phyloP scores from a whole-genome alignment of 345 rosid species.

The Tarenaya hassleriana region DNA sequence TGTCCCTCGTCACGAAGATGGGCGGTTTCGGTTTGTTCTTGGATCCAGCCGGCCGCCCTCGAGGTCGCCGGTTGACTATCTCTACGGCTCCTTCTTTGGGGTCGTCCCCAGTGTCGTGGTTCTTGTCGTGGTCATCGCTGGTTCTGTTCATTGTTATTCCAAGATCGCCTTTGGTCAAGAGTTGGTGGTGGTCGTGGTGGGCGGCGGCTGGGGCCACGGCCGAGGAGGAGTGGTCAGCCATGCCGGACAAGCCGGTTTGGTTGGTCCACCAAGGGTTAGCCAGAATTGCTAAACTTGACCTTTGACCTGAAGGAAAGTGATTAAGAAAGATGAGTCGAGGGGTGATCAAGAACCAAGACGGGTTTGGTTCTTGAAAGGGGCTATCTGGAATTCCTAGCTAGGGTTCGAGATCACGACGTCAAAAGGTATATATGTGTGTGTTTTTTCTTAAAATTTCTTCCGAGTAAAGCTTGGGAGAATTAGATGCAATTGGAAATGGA shows the following conservation, averaged over 20 bases:
- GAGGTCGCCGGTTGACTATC: constrained; percentile 54
- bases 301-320: neutral
- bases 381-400: neutral
- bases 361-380: neutral
- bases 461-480: constrained; percentile 33
- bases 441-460: constrained; percentile 10
- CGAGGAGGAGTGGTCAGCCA: constrained; percentile 29
- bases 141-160: constrained; percentile 34
- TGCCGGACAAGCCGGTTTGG: constrained; percentile 48
- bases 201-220: constrained; percentile 21
- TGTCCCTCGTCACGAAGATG: constrained; percentile 67
- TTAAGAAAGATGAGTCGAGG: neutral
- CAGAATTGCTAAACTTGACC: constrained; percentile 28
- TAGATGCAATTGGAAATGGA: constrained; percentile 47
- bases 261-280: constrained; percentile 80
- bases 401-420: constrained; percentile 31
- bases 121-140: constrained; percentile 34
- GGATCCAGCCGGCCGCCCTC: constrained; percentile 85
- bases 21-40: constrained; percentile 80
- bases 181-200: constrained; percentile 31
- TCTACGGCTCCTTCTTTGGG: constrained; percentile 67
- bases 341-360: constrained; percentile 3
- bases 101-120: constrained; percentile 51
- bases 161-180: constrained; percentile 25
- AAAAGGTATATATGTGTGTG: constrained; percentile 11